phyloP scores from a whole-genome alignment of 1,284 basidiomycete genomes.

The Leccinum subrobustum region DNA sequence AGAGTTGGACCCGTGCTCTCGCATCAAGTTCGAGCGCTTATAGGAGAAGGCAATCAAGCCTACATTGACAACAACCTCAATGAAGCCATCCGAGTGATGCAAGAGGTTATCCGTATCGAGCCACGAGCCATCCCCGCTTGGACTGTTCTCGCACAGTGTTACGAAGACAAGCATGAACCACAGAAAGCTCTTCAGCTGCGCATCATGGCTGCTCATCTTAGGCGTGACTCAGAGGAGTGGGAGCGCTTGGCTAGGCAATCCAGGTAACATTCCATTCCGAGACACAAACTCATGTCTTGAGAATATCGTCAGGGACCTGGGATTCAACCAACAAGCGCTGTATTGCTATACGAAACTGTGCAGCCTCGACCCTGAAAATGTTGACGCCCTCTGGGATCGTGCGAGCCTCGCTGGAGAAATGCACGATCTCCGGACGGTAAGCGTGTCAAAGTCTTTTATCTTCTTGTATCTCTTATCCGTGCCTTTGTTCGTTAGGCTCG shows the following conservation, averaged over 20 bases:
- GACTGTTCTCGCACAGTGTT: conserved; percentile 52
- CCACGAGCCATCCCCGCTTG: conserved; percentile 83
- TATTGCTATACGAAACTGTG: conserved; percentile 91
- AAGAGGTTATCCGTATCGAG: conserved; percentile 93
- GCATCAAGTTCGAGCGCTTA: conserved; percentile 81
- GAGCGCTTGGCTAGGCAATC: conserved; percentile 75
- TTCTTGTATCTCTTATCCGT: not conserved
- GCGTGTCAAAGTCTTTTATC: conserved; percentile 12
- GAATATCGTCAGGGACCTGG: conserved; percentile 54
- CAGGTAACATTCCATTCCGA: conserved; percentile 42
- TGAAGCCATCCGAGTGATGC: conserved; percentile 77
- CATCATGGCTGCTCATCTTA: conserved; percentile 65
- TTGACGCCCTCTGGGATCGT: conserved; percentile 89
- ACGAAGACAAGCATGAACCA: conserved; percentile 20
- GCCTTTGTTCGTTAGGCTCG: conserved; percentile 52
- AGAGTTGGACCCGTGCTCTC: conserved; percentile 61
- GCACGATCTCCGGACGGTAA: conserved; percentile 65
- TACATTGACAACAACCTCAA: conserved; percentile 74
- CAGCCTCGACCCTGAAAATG: conserved; percentile 76
- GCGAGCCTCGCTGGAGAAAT: conserved; percentile 80
- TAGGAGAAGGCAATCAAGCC: conserved; percentile 87
- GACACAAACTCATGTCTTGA: conserved; percentile 48
- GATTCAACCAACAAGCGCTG: conserved; percentile 80
- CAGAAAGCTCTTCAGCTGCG: conserved; percentile 23
- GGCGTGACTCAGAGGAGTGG: conserved; percentile 87